phyloP scores from a whole-genome alignment of 768 basidiomycete genomes.

The Lanmaoa rubissima region DNA sequence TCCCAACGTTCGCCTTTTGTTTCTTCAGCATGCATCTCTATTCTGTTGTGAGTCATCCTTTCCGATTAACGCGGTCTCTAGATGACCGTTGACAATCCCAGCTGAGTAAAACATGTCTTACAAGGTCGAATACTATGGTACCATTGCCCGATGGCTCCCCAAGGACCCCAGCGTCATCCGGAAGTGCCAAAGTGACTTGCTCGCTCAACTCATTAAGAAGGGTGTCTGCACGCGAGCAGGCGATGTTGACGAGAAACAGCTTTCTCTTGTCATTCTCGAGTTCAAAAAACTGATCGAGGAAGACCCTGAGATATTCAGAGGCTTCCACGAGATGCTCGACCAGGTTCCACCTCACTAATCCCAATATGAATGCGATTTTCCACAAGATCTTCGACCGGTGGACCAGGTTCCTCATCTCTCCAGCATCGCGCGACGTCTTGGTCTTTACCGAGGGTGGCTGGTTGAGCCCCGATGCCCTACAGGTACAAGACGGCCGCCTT shows the following conservation, averaged over 20 bases:
- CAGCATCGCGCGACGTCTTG: slow-evolving; percentile 44
- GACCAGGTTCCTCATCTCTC: slow-evolving; percentile 44
- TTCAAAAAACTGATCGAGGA: slow-evolving; percentile 25
- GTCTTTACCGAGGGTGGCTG: slow-evolving; percentile 40
- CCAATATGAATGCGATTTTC: too few relatives aligned
- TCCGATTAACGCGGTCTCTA: not conserved
- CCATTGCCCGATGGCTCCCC: slow-evolving; percentile 22
- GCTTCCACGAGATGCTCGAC: slow-evolving; percentile 24
- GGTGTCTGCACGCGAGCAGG: slow-evolving; percentile 11
- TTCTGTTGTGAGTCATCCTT: not conserved
- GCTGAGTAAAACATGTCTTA: slow-evolving; percentile 11
- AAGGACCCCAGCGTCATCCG: slow-evolving; percentile 13
- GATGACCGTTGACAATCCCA: not conserved
- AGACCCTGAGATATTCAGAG: slow-evolving; percentile 16
- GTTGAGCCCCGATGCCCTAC: slow-evolving; percentile 41
- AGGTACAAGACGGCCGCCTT: slow-evolving; percentile 9
- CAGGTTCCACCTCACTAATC: slow-evolving; percentile 16
- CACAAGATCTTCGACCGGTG: slow-evolving; percentile 49
- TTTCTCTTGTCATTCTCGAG: slow-evolving; percentile 14
- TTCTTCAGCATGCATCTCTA: not conserved
- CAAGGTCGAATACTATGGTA: slow-evolving; percentile 20
- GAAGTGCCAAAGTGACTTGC: slow-evolving; percentile 22
- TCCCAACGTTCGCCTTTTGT: not conserved
- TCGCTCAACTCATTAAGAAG: slow-evolving; percentile 23
- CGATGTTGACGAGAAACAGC: slow-evolving; percentile 6